Conservation (phyloP, 2,329 filamentous ascomycete species). For the Sporothrix variecibatus region DNA sequence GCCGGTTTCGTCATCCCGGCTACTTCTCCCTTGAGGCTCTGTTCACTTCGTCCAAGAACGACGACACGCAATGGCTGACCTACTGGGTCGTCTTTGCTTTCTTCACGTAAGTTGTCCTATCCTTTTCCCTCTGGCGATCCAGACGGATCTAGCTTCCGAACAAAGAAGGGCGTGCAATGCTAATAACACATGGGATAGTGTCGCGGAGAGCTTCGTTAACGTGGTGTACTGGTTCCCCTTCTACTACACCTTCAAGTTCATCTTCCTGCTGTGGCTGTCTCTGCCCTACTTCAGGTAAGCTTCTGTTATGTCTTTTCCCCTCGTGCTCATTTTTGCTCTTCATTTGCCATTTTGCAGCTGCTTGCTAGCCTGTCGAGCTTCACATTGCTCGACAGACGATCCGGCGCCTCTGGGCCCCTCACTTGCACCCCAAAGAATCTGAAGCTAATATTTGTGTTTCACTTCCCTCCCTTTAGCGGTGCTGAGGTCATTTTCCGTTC, state of each 20-base stretch:
- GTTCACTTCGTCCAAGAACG: conserved; percentile 69
- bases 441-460: conserved; percentile 30
- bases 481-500: conserved; percentile 97
- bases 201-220: conserved; percentile 78
- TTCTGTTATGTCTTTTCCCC: not conserved
- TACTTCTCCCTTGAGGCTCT: conserved; percentile 83
- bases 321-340: not conserved
- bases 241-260: conserved; percentile 99
- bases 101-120: conserved; percentile 62
- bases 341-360: not conserved
- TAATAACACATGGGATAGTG: conserved; percentile 44
- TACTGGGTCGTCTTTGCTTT: conserved; percentile 88
- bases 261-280: conserved; percentile 95
- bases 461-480: conserved; percentile 60
- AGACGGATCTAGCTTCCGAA: not conserved
- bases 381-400: conserved; percentile 4
- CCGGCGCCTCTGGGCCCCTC: not conserved
- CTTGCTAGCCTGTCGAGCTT: conserved; percentile 1
- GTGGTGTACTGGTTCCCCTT: conserved; percentile 96
- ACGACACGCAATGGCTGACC: conserved; percentile 80
- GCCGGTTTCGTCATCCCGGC: conserved; percentile 77
- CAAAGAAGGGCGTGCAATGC: not conserved
- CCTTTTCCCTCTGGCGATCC: not conserved
- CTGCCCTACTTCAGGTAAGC: conserved; percentile 90
- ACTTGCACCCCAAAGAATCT: not conserved